Conservation (phyloP, 108 stramenopile genomes). For the Stephanodiscus minutulus region DNA sequence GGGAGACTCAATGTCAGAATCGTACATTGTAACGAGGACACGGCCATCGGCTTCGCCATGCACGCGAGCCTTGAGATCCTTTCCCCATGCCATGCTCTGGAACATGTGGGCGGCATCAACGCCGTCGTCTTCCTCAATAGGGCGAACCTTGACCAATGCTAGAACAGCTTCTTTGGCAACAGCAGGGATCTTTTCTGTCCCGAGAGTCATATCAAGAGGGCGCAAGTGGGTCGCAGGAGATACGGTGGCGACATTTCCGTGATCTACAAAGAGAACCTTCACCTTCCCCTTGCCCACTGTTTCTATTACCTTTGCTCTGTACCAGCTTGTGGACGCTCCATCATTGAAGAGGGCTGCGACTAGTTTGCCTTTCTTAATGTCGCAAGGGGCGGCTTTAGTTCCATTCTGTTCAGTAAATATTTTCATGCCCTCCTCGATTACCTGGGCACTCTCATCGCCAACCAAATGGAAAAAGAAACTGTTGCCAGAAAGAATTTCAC, state of each 20-base stretch:
- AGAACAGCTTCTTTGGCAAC: slow-evolving; percentile 85
- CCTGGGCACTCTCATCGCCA: slow-evolving; percentile 72
- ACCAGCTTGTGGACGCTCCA: slow-evolving; percentile 92
- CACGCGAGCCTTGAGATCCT: slow-evolving; percentile 66
- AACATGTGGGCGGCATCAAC: slow-evolving; percentile 82
- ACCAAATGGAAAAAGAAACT: slow-evolving; percentile 88
- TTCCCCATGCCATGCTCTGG: slow-evolving; percentile 81
- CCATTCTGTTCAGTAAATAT: slow-evolving; percentile 84
- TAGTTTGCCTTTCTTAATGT: slow-evolving; percentile 73
- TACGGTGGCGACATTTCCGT: slow-evolving; percentile 92
- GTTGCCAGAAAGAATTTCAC: slow-evolving; percentile 91
- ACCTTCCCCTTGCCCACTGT: slow-evolving; percentile 58
- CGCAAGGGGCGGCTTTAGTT: slow-evolving; percentile 80
- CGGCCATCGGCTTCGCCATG: slow-evolving; percentile 74
- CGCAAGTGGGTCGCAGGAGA: slow-evolving; percentile 75
- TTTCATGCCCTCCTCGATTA: slow-evolving; percentile 89
- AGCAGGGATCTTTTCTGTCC: slow-evolving; percentile 75
- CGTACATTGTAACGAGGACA: slow-evolving; percentile 60
- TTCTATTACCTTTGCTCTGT: slow-evolving; percentile 92
- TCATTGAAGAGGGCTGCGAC: slow-evolving; percentile 97
- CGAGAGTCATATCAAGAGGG: slow-evolving; percentile 81
- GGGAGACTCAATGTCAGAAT: slow-evolving; percentile 45
- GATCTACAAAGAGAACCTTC: slow-evolving; percentile 92
- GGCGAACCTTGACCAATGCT: slow-evolving; percentile 72
- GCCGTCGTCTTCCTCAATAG: slow-evolving; percentile 82